Percentiles rank a stretch among this genome's conserved stretches.
phyloP scores from a whole-genome alignment of 495 filamentous ascomycete species.

The Penicillium silybi region DNA sequence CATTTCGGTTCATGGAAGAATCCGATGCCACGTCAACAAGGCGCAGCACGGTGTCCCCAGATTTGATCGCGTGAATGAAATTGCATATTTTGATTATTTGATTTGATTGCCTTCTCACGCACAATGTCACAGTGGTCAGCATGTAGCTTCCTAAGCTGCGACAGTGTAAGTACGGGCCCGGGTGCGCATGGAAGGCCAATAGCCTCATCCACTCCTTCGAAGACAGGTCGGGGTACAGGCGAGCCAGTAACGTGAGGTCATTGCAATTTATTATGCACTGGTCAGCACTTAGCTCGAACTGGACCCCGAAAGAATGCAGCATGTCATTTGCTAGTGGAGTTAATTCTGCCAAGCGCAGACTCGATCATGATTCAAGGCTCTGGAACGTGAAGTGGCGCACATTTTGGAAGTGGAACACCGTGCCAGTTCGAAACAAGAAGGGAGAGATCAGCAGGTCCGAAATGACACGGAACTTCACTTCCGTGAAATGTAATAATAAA shows the following conservation, averaged over 20 bases:
- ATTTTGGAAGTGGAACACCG: background rate
- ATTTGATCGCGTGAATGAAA: conserved; percentile 7
- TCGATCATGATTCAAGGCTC: background rate
- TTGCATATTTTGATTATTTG: conserved; percentile 4
- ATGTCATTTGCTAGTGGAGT: background rate
- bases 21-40: conserved; percentile 29
- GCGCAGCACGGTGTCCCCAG: conserved; percentile 1
- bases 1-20: background rate
- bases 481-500: background rate
- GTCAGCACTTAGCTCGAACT: background rate
- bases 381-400: background rate
- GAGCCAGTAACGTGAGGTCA: background rate
- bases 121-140: background rate
- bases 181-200: background rate
- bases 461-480: background rate
- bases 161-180: background rate
- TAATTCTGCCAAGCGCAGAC: background rate
- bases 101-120: conserved; percentile 1
- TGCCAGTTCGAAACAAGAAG: background rate
- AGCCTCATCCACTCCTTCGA: background rate
- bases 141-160: background rate
- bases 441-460: background rate
- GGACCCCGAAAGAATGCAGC: background rate
- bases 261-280: background rate
- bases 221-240: background rate